Conservation (phyloP, 345 rosid genomes). For the Clausena lansium region DNA sequence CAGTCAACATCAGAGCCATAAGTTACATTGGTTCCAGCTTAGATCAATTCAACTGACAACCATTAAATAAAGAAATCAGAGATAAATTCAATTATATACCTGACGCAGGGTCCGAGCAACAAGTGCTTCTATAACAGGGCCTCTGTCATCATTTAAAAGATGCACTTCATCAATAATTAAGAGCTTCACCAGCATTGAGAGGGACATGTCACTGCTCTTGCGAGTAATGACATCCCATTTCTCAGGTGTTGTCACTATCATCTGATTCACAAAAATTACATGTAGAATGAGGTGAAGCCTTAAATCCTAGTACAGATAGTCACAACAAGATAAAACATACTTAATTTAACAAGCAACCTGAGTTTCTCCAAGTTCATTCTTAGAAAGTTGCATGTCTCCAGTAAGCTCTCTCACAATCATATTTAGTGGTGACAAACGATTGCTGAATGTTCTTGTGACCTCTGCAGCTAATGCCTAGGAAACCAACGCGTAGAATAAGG, state of each 20-base stretch:
- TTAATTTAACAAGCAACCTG: conserved; percentile 54
- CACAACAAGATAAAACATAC: conserved; percentile 12
- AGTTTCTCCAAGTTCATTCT: conserved; percentile 86
- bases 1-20: conserved; percentile 13
- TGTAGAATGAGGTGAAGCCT: conserved; percentile 9
- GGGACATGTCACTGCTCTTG: conserved; percentile 98
- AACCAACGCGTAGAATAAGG: conserved; percentile 10
- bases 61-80: conserved; percentile 13
- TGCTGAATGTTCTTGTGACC: conserved; percentile 87
- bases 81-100: conserved; percentile 41
- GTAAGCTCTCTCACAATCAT: conserved; percentile 95
- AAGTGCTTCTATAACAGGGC: conserved; percentile 95
- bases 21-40: conserved; percentile 5
- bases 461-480: conserved; percentile 95
- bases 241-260: conserved; percentile 99
- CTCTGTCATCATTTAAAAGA: conserved; percentile 98
- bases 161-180: conserved; percentile 97
- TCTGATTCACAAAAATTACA: conserved; percentile 45
- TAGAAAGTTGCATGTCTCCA: conserved; percentile 97
- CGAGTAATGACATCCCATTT: conserved; percentile 99
- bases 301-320: conserved; percentile 11
- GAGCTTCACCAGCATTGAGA: conserved; percentile 96
- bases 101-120: conserved; percentile 99
- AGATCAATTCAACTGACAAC: not conserved
- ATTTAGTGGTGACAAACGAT: conserved; percentile 86